phyloP scores from a whole-genome alignment of 2,329 filamentous ascomycete species.

The Pseudocercospora crystallina region DNA sequence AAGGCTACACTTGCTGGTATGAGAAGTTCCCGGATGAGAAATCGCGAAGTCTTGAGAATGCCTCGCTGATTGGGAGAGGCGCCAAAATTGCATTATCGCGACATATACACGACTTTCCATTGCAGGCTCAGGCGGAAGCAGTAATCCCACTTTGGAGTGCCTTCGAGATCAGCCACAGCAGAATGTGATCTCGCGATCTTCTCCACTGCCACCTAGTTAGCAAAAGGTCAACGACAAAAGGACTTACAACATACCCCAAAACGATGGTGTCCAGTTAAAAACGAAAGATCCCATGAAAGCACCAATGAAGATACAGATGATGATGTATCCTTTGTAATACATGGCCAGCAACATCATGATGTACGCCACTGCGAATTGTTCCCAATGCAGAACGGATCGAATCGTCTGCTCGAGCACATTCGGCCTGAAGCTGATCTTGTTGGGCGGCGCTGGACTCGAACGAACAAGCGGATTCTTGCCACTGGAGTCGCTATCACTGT shows the following conservation, averaged over 20 bases:
- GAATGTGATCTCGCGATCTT: constrained; percentile 25
- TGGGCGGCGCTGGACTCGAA: neutral
- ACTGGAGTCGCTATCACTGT: constrained; percentile 6
- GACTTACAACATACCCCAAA: constrained; percentile 3
- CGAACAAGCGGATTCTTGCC: neutral
- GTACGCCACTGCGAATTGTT: constrained; percentile 74
- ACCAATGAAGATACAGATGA: constrained; percentile 78
- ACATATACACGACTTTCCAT: no score
- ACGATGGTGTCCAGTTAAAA: constrained; percentile 17
- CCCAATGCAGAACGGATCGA: constrained; percentile 66
- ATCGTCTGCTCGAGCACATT: constrained; percentile 64
- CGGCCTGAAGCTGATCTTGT: constrained; percentile 45
- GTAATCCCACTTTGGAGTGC: no score
- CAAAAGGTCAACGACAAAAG: neutral
- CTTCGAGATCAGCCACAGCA: constrained; percentile 22
- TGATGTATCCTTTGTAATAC: constrained; percentile 70
- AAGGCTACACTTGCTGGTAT: no score
- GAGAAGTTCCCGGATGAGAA: no score
- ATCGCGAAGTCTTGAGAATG: no score
- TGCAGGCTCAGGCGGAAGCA: no score
- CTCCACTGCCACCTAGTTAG: constrained; percentile 16
- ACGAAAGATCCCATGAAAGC: constrained; percentile 67
- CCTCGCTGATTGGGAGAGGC: no score
- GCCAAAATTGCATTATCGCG: no score
- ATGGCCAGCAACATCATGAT: constrained; percentile 69